A percentile compares a stretch with the other conserved stretches of the same genome.
Conservation (phyloP, 768 basidiomycete genomes). For the Boletus rufocinnamomeus region DNA sequence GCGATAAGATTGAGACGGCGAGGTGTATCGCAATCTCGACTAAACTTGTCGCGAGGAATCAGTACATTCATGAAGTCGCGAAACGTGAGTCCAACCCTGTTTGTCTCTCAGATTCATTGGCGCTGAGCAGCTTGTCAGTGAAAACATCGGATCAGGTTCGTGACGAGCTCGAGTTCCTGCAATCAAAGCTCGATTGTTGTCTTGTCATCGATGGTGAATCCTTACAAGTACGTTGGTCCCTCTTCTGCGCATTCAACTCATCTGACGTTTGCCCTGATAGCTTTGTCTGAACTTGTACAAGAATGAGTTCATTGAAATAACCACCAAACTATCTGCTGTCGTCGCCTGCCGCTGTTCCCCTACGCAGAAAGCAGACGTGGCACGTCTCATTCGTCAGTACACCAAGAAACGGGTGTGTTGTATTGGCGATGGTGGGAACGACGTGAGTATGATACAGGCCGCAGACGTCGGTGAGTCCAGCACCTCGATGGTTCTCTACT, state of each 20-base stretch:
- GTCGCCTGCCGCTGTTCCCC: conserved; percentile 98
- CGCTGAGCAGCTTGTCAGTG: conserved; percentile 51
- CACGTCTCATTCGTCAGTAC: conserved; percentile 83
- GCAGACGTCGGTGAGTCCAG: conserved; percentile 87
- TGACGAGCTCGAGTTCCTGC: conserved; percentile 89
- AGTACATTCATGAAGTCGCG: conserved; percentile 96
- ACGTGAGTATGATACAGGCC: conserved; percentile 99
- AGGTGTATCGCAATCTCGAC: conserved; percentile 98
- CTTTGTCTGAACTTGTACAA: conserved; percentile 89
- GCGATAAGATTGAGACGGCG: conserved; percentile 99
- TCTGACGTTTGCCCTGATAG: conserved; percentile 40
- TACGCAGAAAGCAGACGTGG: conserved; percentile 98
- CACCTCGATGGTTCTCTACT: background rate
- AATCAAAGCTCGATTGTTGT: conserved; percentile 95
- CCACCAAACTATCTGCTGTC: conserved; percentile 93
- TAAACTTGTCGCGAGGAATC: conserved; percentile 92
- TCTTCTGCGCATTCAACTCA: background rate
- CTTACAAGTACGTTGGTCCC: conserved; percentile 62
- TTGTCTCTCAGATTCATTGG: background rate
- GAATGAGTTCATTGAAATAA: conserved; percentile 93
- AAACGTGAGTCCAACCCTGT: conserved; percentile 56
- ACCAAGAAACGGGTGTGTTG: conserved; percentile 97
- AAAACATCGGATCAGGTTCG: conserved; percentile 80
- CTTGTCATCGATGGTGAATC: conserved; percentile 98
- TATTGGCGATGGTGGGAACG: conserved; percentile 98